Conservation (phyloP, 345 rosid species). For the Brassica rapa region DNA sequence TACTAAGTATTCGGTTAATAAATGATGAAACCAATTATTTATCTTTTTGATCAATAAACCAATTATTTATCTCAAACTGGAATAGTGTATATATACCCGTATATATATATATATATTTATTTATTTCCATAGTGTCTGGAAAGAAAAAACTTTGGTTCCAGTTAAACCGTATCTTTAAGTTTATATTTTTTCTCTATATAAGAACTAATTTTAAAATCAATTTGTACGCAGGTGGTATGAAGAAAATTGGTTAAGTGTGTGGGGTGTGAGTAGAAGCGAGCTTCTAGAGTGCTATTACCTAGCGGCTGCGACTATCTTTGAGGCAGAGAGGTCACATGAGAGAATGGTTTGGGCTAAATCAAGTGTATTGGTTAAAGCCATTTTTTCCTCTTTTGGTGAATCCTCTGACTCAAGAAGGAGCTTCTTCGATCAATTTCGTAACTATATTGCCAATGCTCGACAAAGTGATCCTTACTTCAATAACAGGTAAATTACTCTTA, state of each 20-base stretch:
- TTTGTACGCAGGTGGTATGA: constrained; percentile 66
- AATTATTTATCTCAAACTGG: background rate
- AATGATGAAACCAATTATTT: background rate
- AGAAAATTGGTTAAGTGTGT: constrained; percentile 50
- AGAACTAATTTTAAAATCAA: background rate
- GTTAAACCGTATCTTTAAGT: background rate
- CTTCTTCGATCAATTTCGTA: constrained; percentile 52
- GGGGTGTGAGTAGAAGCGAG: constrained; percentile 47
- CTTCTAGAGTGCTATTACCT: constrained; percentile 59
- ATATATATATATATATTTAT: background rate
- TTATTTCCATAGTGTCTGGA: background rate
- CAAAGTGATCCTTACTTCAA: constrained; percentile 11
- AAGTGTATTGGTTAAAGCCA: constrained; percentile 49
- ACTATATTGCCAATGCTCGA: constrained; percentile 27
- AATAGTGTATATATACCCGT: background rate
- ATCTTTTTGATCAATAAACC: background rate
- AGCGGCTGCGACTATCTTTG: constrained; percentile 76
- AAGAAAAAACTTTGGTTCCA: background rate
- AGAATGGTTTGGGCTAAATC: constrained; percentile 88
- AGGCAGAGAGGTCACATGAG: constrained; percentile 69
- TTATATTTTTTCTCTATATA: background rate
- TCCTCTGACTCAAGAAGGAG: constrained; percentile 45
- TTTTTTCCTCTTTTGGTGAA: constrained; percentile 44
- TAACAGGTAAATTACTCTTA: constrained; percentile 25
- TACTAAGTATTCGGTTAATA: background rate